A percentile compares a stretch with the other conserved stretches of the same genome.
Conservation (phyloP, 805 yeast genomes). For the Ogataea allantospora region DNA sequence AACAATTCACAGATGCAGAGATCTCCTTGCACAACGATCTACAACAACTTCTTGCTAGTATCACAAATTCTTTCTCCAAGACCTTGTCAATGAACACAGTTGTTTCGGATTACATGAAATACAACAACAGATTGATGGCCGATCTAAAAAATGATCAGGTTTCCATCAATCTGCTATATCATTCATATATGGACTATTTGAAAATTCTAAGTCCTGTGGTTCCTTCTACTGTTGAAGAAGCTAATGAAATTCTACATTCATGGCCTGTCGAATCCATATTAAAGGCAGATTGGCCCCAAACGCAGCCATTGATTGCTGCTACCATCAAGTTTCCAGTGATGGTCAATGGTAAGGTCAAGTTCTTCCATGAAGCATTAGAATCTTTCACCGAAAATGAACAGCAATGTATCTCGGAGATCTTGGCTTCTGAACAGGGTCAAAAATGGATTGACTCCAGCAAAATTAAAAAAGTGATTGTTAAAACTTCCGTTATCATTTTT, state of each 20-base stretch:
- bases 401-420: constrained; percentile 37
- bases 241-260: constrained; percentile 54
- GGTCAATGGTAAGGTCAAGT: constrained; percentile 69
- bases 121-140: constrained; percentile 51
- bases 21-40: constrained; percentile 55
- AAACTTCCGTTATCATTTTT: constrained; percentile 32
- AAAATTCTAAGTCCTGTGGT: constrained; percentile 74
- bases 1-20: constrained; percentile 42
- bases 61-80: constrained; percentile 58
- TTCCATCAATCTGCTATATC: constrained; percentile 41
- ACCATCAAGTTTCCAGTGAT: constrained; percentile 53
- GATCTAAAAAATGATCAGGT: constrained; percentile 39
- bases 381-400: constrained; percentile 38
- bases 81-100: constrained; percentile 76
- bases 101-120: constrained; percentile 86
- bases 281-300: constrained; percentile 63
- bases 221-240: constrained; percentile 81
- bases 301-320: constrained; percentile 39
- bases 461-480: constrained; percentile 55
- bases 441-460: constrained; percentile 42
- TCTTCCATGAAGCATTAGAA: constrained; percentile 35
- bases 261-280: constrained; percentile 43
- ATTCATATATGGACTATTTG: constrained; percentile 52
- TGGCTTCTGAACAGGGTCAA: constrained; percentile 35
- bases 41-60: constrained; percentile 44